Base-by-base conservation (phyloP, 768 basidiomycete species). In the Sutorius australiensis region DNA sequence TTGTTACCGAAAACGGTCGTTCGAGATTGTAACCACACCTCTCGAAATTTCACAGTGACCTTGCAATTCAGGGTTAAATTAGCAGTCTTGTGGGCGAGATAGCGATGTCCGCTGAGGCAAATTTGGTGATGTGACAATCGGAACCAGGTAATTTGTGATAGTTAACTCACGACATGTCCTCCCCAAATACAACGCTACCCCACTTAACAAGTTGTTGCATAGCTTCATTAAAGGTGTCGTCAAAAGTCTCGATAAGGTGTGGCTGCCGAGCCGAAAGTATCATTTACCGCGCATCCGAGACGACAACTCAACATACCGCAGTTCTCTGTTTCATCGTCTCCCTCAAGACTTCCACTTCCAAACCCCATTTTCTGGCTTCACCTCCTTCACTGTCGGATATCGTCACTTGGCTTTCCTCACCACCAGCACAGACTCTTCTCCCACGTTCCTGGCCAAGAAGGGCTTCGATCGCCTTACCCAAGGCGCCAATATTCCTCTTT, bases 311-410 rank as follows among this genome's bases (percentile, higher is more conserved):
- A 73, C 79, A 64, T 57, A 85, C 84, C 51, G 78, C 71, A 1
- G 79, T 78, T 67, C 78, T 83, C 63, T 72, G 69, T 63, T 75
- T 83, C 78, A 87, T 78, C 31, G 63, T 68, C 27, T 83, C 78
- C 51, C 78, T 77, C 57, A 93, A 67, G 12, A 68, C 72, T 41
- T 77, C 77, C n/a, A 87, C 64, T 51, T 83, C 80, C 27, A 85
- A 57, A 43, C 91, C 92, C 86, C 87, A 92, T 62, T 75, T 80
- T 65, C 77, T 79, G n/a, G 88, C 90, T 59, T 89, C 85, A 54
- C 83, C 81, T 11, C 81, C 83, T 49, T 83, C 80, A 52, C 70
- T 65, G 42, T 80, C 81, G 16, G 69, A 64, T 57, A 59, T 40
- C 27, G 54, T 55, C 48, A 43, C 24, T 46, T 51, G 63, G 42